These are phyloP conservation scores for Mycena filopes DNA, from an alignment of 768 basidiomycete species.

Conservation along the genomic window DNA sequence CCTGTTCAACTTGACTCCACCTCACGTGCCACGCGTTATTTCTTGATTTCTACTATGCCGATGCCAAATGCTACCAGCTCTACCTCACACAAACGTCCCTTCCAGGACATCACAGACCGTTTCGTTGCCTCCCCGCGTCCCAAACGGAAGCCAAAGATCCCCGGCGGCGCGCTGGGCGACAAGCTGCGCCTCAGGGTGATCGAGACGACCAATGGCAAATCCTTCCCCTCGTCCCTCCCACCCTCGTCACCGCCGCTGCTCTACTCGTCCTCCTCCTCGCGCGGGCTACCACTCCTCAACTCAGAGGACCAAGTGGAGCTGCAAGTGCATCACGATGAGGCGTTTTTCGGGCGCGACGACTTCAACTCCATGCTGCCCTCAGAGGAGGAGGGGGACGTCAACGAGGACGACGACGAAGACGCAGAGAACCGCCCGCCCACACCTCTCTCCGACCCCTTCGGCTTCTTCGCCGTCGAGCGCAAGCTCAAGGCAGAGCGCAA, in stretches of 20 bases:
- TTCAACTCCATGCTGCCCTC: constrained; percentile 17
- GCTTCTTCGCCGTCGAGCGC: constrained; percentile 65
- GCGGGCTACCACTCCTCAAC: constrained; percentile 6
- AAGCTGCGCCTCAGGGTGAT: constrained; percentile 22
- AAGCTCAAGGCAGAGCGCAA: constrained; percentile 57
- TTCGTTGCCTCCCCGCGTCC: constrained; percentile 10
- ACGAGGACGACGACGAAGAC: constrained; percentile 31
- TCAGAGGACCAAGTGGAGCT: constrained; percentile 19
- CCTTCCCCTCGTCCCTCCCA: constrained; percentile 32
- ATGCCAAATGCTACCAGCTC: constrained; percentile 15
- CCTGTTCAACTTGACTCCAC: constrained; percentile 5
- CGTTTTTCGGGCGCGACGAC: constrained; percentile 4
- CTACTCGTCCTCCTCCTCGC: constrained; percentile 21
- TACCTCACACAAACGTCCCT: constrained; percentile 19
- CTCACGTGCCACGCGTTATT: not conserved
- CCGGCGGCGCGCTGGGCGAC: constrained; percentile 27
- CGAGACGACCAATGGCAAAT: not conserved
- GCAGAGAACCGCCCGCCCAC: constrained; percentile 29
- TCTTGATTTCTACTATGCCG: constrained; percentile 10
- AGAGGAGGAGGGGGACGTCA: constrained; percentile 26
- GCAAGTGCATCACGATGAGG: constrained; percentile 14
- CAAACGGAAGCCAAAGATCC: constrained; percentile 27
- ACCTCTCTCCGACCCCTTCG: constrained; percentile 62
- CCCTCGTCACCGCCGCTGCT: constrained; percentile 32
- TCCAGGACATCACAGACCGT: constrained; percentile 22